A percentile compares a stretch with the other conserved stretches of the same genome.
Evolutionary conservation across 1,284 basidiomycete species (phyloP).

Genomic region (Ceratobasidium sp.): DNA sequence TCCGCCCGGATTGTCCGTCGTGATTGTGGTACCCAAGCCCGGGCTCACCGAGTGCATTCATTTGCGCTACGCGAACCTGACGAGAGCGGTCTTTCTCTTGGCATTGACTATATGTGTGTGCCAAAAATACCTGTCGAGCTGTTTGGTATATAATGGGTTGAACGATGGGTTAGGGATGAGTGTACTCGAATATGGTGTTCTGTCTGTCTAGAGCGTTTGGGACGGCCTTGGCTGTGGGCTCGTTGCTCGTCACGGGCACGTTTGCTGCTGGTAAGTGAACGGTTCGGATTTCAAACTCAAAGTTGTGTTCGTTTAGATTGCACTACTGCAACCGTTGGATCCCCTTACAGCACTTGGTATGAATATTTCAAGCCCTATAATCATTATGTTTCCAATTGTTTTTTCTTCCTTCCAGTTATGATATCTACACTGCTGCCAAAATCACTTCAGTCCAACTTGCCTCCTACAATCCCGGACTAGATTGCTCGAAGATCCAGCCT

Average conservation of each 20-base stretch:
- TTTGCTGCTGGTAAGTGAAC: slow-evolving; percentile 28
- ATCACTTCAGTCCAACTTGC: slow-evolving; percentile 22
- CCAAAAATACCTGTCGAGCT: neutral
- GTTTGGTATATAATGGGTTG: neutral
- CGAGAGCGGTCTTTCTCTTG: neutral
- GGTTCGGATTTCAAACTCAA: too few species aligned
- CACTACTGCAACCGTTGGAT: slow-evolving; percentile 25
- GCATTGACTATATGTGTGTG: neutral
- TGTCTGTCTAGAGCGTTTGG: neutral
- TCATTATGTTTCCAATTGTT: neutral
- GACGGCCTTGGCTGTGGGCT: slow-evolving; percentile 7
- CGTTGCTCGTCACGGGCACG: slow-evolving; percentile 1
- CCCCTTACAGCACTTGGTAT: slow-evolving; percentile 28
- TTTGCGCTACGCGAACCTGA: too few species aligned
- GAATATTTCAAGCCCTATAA: neutral
- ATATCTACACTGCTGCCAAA: slow-evolving; percentile 29
- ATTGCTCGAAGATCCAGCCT: slow-evolving; percentile 22
- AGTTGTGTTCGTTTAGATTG: slow-evolving; percentile 19
- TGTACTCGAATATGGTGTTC: neutral
- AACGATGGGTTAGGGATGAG: neutral
- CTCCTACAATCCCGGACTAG: slow-evolving; percentile 25
- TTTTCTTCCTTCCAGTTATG: neutral
- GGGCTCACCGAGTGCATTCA: neutral
- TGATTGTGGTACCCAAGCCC: neutral
- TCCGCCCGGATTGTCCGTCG: too few species aligned